phyloP scores from a whole-genome alignment of 805 yeast genomes.

The Komagataella pastoris region DNA sequence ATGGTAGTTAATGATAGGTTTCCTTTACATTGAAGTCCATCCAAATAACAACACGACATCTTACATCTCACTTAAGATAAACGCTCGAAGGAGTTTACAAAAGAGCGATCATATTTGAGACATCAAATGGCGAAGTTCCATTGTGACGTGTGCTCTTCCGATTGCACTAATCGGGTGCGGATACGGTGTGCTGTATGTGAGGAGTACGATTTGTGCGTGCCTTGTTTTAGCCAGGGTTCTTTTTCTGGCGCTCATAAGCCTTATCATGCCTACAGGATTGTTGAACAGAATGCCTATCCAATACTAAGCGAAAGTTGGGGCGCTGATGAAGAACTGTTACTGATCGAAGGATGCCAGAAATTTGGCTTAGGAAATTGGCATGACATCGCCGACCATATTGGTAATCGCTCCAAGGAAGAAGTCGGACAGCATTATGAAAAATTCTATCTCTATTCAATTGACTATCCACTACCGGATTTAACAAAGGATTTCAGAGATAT shows the following conservation, averaged over 20 bases:
- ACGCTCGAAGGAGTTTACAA: too few species aligned
- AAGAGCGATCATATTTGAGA: too few species aligned
- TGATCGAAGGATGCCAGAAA: conserved; percentile 86
- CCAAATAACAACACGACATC: background rate
- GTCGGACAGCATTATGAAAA: conserved; percentile 72
- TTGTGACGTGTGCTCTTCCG: conserved; percentile 95
- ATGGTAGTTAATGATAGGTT: too few species aligned
- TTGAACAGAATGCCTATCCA: conserved; percentile 93
- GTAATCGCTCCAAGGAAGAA: conserved; percentile 84
- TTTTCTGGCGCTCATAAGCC: conserved; percentile 82
- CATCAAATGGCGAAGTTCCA: conserved; percentile 41
- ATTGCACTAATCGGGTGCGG: conserved; percentile 85
- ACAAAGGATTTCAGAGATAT: conserved; percentile 51
- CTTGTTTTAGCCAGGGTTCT: conserved; percentile 83
- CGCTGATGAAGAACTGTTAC: conserved; percentile 87
- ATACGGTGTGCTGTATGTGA: conserved; percentile 85
- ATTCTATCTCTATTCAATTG: conserved; percentile 51
- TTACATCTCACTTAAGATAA: conserved; percentile 7
- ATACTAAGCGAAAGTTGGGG: conserved; percentile 91
- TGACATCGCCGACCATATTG: conserved; percentile 93
- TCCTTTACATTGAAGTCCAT: background rate
- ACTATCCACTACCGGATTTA: conserved; percentile 86
- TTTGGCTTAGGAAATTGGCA: conserved; percentile 96
- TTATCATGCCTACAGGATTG: conserved; percentile 81
- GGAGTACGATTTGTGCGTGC: conserved; percentile 96